Conservation (phyloP, 2,329 filamentous ascomycete species). For the Myriangium duriaei region DNA sequence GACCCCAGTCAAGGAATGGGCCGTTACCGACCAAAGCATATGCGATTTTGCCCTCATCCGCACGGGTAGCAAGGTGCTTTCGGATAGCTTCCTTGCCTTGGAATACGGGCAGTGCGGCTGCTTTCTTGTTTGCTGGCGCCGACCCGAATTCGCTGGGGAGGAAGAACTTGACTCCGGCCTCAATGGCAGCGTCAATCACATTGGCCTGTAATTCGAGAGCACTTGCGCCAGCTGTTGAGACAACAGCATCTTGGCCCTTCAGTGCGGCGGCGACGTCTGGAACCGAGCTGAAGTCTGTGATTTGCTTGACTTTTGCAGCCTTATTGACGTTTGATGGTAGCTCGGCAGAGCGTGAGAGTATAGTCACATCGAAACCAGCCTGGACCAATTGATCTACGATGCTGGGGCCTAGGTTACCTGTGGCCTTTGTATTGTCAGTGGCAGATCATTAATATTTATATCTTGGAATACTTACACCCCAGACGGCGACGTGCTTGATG, state of each 20-base stretch:
- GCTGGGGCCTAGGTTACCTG: slow-evolving; percentile 30
- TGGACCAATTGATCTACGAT: slow-evolving; percentile 31
- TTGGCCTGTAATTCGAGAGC: slow-evolving; percentile 17
- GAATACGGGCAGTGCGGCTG: slow-evolving; percentile 25
- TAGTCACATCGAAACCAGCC: slow-evolving; percentile 23
- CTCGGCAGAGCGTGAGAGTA: slow-evolving; percentile 20
- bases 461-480: slow-evolving; percentile 36
- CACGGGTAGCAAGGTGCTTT: slow-evolving; percentile 23
- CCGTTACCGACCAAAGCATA: slow-evolving; percentile 25
- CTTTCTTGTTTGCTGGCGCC: slow-evolving; percentile 23
- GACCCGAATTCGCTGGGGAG: slow-evolving; percentile 31
- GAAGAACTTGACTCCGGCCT: slow-evolving; percentile 28
- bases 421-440: slow-evolving; percentile 13
- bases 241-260: slow-evolving; percentile 25
- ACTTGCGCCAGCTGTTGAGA: slow-evolving; percentile 24
- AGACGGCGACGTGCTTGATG: slow-evolving; percentile 40
- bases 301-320: slow-evolving; percentile 18
- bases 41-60: slow-evolving; percentile 17
- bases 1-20: slow-evolving; percentile 27
- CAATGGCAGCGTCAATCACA: slow-evolving; percentile 28
- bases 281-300: slow-evolving; percentile 18
- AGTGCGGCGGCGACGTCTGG: slow-evolving; percentile 21
- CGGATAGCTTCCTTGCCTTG: slow-evolving; percentile 24
- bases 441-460: neutral
- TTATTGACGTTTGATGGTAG: slow-evolving; percentile 15